Percentiles rank a stretch among this genome's conserved stretches.
Evolutionary conservation across 306 rosid species (phyloP).

Genomic region (Psophocarpus tetragonolobus): DNA sequence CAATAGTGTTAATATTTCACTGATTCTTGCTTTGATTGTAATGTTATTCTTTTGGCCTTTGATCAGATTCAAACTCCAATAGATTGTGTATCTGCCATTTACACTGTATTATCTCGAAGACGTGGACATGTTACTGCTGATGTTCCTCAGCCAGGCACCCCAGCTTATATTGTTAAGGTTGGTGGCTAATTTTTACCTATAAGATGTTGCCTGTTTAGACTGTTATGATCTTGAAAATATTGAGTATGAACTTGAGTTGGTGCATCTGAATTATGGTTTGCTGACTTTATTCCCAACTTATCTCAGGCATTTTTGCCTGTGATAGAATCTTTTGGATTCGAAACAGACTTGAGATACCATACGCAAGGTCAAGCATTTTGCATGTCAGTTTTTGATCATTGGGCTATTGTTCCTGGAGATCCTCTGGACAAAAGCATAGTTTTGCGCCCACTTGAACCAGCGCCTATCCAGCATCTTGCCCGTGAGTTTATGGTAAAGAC

Average conservation of each 20-base stretch:
- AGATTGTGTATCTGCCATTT: slow-evolving; percentile 96
- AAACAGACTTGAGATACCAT: slow-evolving; percentile 96
- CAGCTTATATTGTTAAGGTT: slow-evolving; percentile 89
- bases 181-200: slow-evolving; percentile 29
- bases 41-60: slow-evolving; percentile 29
- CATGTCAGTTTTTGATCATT: slow-evolving; percentile 83
- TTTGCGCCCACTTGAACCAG: slow-evolving; percentile 96
- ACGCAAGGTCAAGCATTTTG: slow-evolving; percentile 98
- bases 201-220: background rate
- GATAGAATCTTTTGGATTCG: slow-evolving; percentile 95
- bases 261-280: background rate
- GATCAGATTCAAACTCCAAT: slow-evolving; percentile 96
- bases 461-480: slow-evolving; percentile 97
- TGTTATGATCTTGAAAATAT: background rate
- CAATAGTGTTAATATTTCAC: slow-evolving; percentile 7
- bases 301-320: slow-evolving; percentile 96
- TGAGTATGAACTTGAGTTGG: too few relatives aligned
- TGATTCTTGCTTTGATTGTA: slow-evolving; percentile 28
- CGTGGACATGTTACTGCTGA: slow-evolving; percentile 99
- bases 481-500: slow-evolving; percentile 99
- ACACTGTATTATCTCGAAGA: slow-evolving; percentile 95
- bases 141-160: slow-evolving; percentile 99
- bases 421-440: slow-evolving; percentile 95
- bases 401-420: slow-evolving; percentile 99
- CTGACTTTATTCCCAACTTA: slow-evolving; percentile 13